Conservation (phyloP, 306 rosid species). For the Gastrolobium bilobum region DNA sequence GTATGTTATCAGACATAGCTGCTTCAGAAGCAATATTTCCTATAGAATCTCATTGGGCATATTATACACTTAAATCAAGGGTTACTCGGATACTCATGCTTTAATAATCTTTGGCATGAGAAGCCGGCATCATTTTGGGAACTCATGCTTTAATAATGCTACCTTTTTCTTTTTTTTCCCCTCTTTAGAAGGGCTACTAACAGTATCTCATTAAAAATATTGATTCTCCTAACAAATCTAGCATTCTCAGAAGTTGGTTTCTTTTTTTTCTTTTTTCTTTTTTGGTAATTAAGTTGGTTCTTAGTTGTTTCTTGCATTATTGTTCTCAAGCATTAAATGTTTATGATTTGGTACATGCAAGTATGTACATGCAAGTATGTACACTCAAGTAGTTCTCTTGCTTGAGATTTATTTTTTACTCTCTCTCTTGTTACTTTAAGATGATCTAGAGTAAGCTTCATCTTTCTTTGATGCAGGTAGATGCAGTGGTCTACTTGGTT, state of each 20-base stretch:
- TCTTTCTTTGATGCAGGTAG: slow-evolving; percentile 62
- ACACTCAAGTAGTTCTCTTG: not conserved
- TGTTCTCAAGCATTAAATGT: not conserved
- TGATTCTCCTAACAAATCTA: not conserved
- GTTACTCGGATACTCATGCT: not conserved
- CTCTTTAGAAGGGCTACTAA: slow-evolving; percentile 48
- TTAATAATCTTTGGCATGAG: slow-evolving; percentile 62
- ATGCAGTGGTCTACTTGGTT: slow-evolving; percentile 80
- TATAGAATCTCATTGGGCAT: not conserved
- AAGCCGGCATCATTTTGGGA: slow-evolving; percentile 49
- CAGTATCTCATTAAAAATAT: slow-evolving; percentile 40
- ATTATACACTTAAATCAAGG: not conserved
- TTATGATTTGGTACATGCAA: slow-evolving; percentile 15
- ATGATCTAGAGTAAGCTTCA: not conserved
- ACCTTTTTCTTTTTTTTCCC: slow-evolving; percentile 51
- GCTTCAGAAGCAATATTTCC: not conserved
- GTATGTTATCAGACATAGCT: slow-evolving; percentile 53
- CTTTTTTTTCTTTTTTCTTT: too few relatives aligned
- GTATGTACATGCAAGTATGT: not conserved
- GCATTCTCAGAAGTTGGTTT: slow-evolving; percentile 19
- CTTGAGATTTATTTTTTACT: not conserved
- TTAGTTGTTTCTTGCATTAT: not conserved
- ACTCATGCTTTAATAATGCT: slow-evolving; percentile 57
- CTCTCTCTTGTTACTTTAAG: not conserved
- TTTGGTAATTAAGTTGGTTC: too few relatives aligned